Evolutionary conservation across 1,284 basidiomycete genomes (phyloP).

Genomic region (Vanrija sp.): DNA sequence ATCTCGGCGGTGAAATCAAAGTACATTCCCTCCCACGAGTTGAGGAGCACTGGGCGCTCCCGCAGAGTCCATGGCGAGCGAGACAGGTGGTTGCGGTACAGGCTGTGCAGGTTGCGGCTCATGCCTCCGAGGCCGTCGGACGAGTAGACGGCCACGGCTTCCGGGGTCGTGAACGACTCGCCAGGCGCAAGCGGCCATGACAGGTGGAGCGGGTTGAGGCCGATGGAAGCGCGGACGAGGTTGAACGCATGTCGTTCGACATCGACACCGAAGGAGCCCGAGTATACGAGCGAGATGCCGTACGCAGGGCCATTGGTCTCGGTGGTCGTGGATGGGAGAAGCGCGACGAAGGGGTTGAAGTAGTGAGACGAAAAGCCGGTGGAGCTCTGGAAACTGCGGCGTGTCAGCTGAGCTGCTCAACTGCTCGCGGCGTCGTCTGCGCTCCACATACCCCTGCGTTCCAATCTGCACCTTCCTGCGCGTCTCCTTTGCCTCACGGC

Average conservation of each 20-base stretch:
- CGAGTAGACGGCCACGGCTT: slow-evolving; percentile 20
- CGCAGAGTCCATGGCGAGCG: slow-evolving; percentile 6
- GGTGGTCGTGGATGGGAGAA: slow-evolving; percentile 12
- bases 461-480: slow-evolving; percentile 14
- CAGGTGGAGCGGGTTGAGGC: slow-evolving; percentile 26
- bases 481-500: slow-evolving; percentile 17
- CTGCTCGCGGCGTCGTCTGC: slow-evolving; percentile 1
- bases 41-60: slow-evolving; percentile 22
- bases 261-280: slow-evolving; percentile 16
- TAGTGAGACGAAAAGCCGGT: slow-evolving; percentile 27
- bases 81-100: slow-evolving; percentile 22
- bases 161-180: slow-evolving; percentile 22
- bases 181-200: slow-evolving; percentile 15
- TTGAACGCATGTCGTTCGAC: slow-evolving; percentile 17
- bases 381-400: slow-evolving; percentile 19
- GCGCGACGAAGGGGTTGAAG: slow-evolving; percentile 27
- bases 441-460: slow-evolving; percentile 11
- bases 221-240: slow-evolving; percentile 14
- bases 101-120: slow-evolving; percentile 16
- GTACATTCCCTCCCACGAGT: slow-evolving; percentile 32
- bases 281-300: slow-evolving; percentile 24
- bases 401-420: not conserved
- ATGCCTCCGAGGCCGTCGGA: slow-evolving; percentile 21
- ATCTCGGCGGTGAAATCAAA: slow-evolving; percentile 21
- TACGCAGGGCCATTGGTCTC: slow-evolving; percentile 18